Conservation (phyloP, 345 rosid genomes). For the Combretum micranthum region DNA sequence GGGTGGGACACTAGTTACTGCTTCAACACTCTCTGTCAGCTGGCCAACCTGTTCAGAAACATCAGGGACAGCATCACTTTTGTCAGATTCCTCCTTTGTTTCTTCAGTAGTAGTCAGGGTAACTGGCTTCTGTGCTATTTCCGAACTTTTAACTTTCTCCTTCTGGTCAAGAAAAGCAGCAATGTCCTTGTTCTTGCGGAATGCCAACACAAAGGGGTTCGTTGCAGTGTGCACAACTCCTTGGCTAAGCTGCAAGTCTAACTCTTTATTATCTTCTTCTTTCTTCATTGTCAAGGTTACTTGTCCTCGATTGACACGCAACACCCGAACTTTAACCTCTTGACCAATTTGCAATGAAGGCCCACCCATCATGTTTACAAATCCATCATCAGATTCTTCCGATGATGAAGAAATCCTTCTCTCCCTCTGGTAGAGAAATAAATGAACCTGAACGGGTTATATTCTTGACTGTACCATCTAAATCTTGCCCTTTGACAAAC, state of each 20-base stretch:
- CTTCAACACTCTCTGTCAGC: conserved; percentile 11
- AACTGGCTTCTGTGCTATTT: conserved; percentile 10
- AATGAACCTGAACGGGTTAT: conserved; percentile 71
- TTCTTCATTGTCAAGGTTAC: conserved; percentile 85
- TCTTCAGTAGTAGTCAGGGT: neutral
- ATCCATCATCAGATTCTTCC: conserved; percentile 71
- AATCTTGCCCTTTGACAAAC: conserved; percentile 72
- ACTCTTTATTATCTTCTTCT: conserved; percentile 42
- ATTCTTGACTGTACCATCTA: conserved; percentile 74
- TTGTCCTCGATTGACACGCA: conserved; percentile 61
- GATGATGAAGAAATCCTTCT: conserved; percentile 71
- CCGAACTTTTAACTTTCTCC: conserved; percentile 37
- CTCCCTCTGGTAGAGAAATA: conserved; percentile 79
- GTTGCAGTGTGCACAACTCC: conserved; percentile 61
- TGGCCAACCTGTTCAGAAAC: conserved; percentile 20
- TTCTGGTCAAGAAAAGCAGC: conserved; percentile 68
- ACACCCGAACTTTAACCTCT: conserved; percentile 67
- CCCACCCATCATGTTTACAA: conserved; percentile 57
- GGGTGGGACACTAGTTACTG: conserved; percentile 9
- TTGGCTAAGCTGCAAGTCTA: conserved; percentile 32
- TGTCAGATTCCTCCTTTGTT: conserved; percentile 16
- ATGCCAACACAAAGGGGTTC: conserved; percentile 74
- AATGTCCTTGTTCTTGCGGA: conserved; percentile 65
- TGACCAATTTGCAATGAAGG: conserved; percentile 63
- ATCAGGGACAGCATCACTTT: conserved; percentile 26